A percentile compares a stretch with the other conserved stretches of the same genome.
Conservation (phyloP, 2,329 filamentous ascomycete genomes). For the Neoascochyta sp. region DNA sequence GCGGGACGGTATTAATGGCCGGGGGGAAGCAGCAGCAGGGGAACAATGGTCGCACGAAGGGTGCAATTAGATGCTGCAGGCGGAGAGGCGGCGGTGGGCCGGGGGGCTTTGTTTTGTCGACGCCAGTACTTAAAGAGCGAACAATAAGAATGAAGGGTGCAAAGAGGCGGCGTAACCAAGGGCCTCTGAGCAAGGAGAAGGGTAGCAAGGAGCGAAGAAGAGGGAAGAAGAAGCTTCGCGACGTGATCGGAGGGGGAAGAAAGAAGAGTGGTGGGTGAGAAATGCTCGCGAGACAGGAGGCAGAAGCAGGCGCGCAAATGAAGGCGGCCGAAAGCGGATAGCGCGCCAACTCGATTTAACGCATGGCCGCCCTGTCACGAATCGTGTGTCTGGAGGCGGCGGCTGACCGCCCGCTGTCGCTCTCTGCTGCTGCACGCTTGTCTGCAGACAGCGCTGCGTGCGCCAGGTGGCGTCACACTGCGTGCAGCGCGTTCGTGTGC, state of each 20-base stretch:
- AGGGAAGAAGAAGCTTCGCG: conserved; percentile 31
- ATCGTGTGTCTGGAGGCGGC: conserved; percentile 2
- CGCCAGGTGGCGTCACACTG: conserved; percentile 21
- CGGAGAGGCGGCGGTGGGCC: conserved; percentile 20
- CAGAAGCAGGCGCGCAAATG: conserved; percentile 29
- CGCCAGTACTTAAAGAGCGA: conserved; percentile 37
- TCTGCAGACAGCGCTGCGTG: conserved; percentile 16
- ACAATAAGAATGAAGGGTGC: conserved; percentile 40
- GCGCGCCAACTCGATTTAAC: conserved; percentile 27
- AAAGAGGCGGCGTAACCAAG: conserved; percentile 31
- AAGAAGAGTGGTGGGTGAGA: conserved; percentile 30
- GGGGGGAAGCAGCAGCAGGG: conserved; percentile 14
- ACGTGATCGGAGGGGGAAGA: conserved; percentile 24
- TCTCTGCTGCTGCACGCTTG: conserved; percentile 8
- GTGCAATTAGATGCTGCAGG: conserved; percentile 22
- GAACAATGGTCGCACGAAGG: conserved; percentile 19
- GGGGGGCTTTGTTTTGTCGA: conserved; percentile 31
- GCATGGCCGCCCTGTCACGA: conserved; percentile 19
- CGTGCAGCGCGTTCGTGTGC: conserved; percentile 16
- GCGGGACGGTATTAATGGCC: conserved; percentile 13
- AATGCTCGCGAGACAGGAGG: conserved; percentile 35
- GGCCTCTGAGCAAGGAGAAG: conserved; percentile 32
- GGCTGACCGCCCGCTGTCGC: conserved; percentile 10
- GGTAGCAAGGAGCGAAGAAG: conserved; percentile 36
- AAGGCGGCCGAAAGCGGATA: conserved; percentile 24